These are phyloP conservation scores for Rhodotorula kratochvilovae DNA, from an alignment of 768 basidiomycete species.

Conservation along the genomic window DNA sequence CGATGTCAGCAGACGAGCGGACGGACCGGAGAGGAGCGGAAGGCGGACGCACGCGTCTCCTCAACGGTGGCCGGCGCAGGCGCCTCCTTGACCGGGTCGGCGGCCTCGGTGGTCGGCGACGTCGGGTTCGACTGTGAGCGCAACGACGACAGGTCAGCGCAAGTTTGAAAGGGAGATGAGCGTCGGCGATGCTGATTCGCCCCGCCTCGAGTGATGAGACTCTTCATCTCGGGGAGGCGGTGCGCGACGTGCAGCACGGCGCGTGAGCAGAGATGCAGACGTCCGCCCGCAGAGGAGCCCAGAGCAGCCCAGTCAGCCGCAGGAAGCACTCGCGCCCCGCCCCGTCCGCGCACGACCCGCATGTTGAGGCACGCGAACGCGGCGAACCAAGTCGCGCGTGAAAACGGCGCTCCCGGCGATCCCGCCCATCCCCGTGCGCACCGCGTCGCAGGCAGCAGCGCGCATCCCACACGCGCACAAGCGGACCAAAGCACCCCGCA, in stretches of 20 bases:
- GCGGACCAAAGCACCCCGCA: too few species aligned
- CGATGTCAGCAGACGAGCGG: too few species aligned
- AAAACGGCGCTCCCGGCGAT: not conserved
- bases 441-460: not conserved
- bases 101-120: constrained; percentile 17
- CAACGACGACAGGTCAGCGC: not conserved
- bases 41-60: constrained; percentile 1
- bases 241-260: too few species aligned
- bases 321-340: too few species aligned
- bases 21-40: not conserved
- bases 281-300: too few species aligned
- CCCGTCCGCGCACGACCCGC: not conserved
- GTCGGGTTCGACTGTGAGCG: constrained; percentile 6
- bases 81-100: not conserved
- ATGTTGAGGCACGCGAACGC: not conserved
- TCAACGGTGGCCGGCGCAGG: not conserved
- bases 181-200: too few species aligned
- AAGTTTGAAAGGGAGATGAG: not conserved
- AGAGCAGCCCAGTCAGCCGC: too few species aligned
- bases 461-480: too few species aligned
- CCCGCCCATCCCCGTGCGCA: not conserved
- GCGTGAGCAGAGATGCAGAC: too few species aligned
- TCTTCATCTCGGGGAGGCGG: too few species aligned
- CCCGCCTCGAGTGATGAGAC: too few species aligned
- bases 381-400: constrained; percentile 1